phyloP scores from a whole-genome alignment of 2,329 filamentous ascomycete species.

The Fusarium decemcellulare region DNA sequence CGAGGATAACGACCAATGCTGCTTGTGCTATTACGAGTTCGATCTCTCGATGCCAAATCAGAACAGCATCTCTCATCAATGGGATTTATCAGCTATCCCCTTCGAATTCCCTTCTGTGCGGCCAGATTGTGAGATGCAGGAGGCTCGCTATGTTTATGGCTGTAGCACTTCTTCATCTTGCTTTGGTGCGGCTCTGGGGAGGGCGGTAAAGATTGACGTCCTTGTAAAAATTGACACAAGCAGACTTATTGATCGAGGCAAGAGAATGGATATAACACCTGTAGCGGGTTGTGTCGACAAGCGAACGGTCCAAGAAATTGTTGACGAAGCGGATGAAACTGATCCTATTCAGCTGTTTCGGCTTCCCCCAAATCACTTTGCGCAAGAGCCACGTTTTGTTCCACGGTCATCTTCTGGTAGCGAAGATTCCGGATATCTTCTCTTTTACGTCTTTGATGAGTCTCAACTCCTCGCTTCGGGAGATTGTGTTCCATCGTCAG shows the following conservation, averaged over 20 bases:
- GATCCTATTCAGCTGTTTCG: constrained; percentile 74
- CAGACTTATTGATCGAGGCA: constrained; percentile 67
- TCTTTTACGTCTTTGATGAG: constrained; percentile 81
- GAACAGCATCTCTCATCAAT: constrained; percentile 70
- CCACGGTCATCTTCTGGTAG: constrained; percentile 54
- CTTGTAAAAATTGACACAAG: constrained; percentile 73
- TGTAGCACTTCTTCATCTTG: constrained; percentile 72
- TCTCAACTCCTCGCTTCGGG: constrained; percentile 69
- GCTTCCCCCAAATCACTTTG: constrained; percentile 73
- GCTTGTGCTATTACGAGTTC: constrained; percentile 79
- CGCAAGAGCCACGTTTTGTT: constrained; percentile 78
- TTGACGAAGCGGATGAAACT: constrained; percentile 57
- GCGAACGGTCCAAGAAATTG: constrained; percentile 67
- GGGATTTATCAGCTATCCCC: constrained; percentile 74
- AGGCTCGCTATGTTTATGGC: constrained; percentile 75
- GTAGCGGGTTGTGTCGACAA: constrained; percentile 75
- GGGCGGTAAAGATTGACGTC: constrained; percentile 76
- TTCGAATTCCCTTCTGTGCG: constrained; percentile 78
- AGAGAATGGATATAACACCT: constrained; percentile 58
- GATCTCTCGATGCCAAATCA: constrained; percentile 51
- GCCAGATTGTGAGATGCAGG: constrained; percentile 67
- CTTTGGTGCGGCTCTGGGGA: constrained; percentile 73
- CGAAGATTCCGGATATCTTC: constrained; percentile 78
- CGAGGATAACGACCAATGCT: constrained; percentile 75
- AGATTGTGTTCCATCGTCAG: constrained; percentile 59